Conservation (phyloP, 208 protist genomes). For the Leishmania major region DNA sequence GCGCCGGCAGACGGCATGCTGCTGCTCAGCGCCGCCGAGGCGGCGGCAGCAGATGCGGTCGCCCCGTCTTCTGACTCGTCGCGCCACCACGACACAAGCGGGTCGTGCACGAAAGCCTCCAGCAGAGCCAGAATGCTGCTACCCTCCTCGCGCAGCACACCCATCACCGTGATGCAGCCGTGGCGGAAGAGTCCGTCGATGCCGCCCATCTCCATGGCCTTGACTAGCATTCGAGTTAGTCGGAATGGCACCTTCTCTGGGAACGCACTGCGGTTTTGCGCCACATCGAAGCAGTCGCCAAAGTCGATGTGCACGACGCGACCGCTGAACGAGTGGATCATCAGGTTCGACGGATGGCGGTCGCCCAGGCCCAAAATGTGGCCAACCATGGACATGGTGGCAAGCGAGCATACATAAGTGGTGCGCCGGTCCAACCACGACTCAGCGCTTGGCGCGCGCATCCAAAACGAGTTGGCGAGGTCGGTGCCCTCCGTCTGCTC, state of each 20-base stretch:
- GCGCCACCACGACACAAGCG: slow-evolving; percentile 99
- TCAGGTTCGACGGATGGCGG: slow-evolving; percentile 99
- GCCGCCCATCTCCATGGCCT: slow-evolving; percentile 99
- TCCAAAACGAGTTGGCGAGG: slow-evolving; percentile 97
- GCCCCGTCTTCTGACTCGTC: slow-evolving; percentile 37
- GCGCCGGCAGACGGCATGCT: slow-evolving; percentile 15
- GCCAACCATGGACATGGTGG: slow-evolving; percentile 99
- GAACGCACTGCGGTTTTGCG: slow-evolving; percentile 97
- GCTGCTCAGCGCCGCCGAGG: slow-evolving; percentile 19
- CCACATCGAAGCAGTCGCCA: slow-evolving; percentile 99
- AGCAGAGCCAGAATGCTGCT: slow-evolving; percentile 99
- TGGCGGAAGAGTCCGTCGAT: slow-evolving; percentile 99
- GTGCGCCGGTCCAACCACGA: slow-evolving; percentile 98
- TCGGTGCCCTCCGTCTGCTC: slow-evolving; percentile 96
- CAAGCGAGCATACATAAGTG: slow-evolving; percentile 99
- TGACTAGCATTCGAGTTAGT: slow-evolving; percentile 99
- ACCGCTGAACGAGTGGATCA: slow-evolving; percentile 98
- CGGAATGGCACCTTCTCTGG: slow-evolving; percentile 99
- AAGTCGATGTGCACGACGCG: slow-evolving; percentile 99
- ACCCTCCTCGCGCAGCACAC: slow-evolving; percentile 97
- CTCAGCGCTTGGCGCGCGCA: slow-evolving; percentile 96
- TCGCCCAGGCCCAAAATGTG: slow-evolving; percentile 99
- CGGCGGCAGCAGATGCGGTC: slow-evolving; percentile 9
- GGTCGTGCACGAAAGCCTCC: slow-evolving; percentile 99
- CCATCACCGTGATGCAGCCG: slow-evolving; percentile 98